Base-by-base conservation (phyloP, 139 green algal genomes). In the Mesostigma viride region DNA sequence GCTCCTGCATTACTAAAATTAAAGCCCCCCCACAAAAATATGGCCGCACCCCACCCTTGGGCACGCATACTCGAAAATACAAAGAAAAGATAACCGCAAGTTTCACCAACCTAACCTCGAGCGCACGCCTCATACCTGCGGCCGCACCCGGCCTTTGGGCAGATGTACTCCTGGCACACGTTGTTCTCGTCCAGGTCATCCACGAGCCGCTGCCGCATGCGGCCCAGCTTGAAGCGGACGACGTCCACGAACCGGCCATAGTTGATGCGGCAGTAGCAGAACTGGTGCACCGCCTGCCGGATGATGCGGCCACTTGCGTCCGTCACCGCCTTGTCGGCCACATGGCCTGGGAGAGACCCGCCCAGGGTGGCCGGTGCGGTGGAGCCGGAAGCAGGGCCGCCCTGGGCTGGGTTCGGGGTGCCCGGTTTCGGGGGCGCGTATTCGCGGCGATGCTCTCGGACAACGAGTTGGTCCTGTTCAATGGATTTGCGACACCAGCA, bases 101-200 rank as follows among this genome's bases (percentile, higher is more conserved):
- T n/a, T n/a, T n/a, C n/a, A n/a, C n/a, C n/a, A n/a, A n/a, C n/a
- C n/a, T n/a, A n/a, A n/a, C n/a, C n/a, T n/a, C n/a, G n/a, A n/a
- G n/a, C n/a, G n/a, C n/a, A n/a, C n/a, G n/a, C n/a, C n/a, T n/a
- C n/a, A n/a, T 2, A 74, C 68, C 32, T 31, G 20, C 31, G 24
- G 32, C 40, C 58, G 68, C 68, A 75, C 22, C 31, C 3, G 14
- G 31, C 11, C 58, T 58, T 75, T 27, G 64, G 65, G 36, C 70
- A 76, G 24, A 76, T 8, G 44, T 76, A 75, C 31, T 76, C 53
- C 65, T 76, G 69, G 1, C 69, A 6, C 28, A 26, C 30, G 31
- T 74, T 74, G 33, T 65, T 67, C 4, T 75, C 68, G 1, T 76
- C 70, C 28, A 74, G 31, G 11, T 76, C 70, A 32, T 76, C 72